Percentiles rank a stretch among this genome's conserved stretches.
These are phyloP conservation scores for Teratosphaeria nubilosa DNA, from an alignment of 2,329 filamentous ascomycete genomes.

Conservation along the genomic window DNA sequence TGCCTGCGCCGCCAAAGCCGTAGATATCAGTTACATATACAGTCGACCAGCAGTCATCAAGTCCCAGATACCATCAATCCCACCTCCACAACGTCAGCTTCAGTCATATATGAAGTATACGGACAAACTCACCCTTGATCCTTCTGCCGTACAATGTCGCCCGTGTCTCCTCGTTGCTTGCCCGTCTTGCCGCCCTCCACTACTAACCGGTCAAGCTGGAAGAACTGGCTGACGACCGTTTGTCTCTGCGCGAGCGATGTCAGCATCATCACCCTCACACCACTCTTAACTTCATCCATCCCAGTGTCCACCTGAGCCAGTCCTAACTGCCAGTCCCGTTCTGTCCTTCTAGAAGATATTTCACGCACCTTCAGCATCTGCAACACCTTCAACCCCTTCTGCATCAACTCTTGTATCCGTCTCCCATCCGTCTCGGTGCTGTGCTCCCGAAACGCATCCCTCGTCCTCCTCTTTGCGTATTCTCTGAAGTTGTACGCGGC, in stretches of 20 bases:
- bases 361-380: conserved; percentile 76
- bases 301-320: too few species aligned
- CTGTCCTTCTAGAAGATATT: not conserved
- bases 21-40: not conserved
- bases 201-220: conserved; percentile 80
- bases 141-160: conserved; percentile 63
- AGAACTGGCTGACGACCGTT: conserved; percentile 91
- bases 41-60: not conserved
- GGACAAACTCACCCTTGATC: conserved; percentile 54
- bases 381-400: conserved; percentile 77
- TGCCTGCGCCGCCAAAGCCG: not conserved
- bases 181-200: conserved; percentile 79
- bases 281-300: too few species aligned
- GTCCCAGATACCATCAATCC: not conserved
- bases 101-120: not conserved
- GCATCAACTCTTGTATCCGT: conserved; percentile 75
- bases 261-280: conserved; percentile 20
- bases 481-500: conserved; percentile 95
- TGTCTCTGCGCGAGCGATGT: conserved; percentile 58
- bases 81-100: not conserved
- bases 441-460: conserved; percentile 81
- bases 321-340: too few species aligned
- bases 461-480: conserved; percentile 83
- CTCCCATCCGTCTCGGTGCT: conserved; percentile 61
- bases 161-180: conserved; percentile 58